Evolutionary conservation across 2,329 filamentous ascomycete genomes (phyloP).

Genomic region (Phyllosticta paracitricarpa): DNA sequence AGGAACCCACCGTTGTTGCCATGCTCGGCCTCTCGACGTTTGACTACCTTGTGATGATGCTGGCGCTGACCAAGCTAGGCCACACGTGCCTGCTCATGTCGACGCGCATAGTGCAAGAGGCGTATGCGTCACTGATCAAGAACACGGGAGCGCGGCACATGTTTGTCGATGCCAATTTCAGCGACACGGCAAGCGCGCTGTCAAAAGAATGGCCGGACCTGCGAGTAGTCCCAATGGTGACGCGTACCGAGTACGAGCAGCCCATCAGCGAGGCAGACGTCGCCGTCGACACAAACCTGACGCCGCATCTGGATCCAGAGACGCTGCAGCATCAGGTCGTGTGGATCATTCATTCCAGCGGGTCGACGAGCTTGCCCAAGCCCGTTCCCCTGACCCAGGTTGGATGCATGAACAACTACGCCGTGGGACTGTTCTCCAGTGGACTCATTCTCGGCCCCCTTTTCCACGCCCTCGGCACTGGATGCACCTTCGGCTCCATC

Average conservation of each 20-base stretch:
- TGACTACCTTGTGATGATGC: slow-evolving; percentile 44
- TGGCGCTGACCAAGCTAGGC: slow-evolving; percentile 46
- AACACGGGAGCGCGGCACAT: slow-evolving; percentile 17
- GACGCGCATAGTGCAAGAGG: slow-evolving; percentile 42
- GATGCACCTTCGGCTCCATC: slow-evolving; percentile 4
- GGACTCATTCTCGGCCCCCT: slow-evolving; percentile 8
- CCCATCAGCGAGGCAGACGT: slow-evolving; percentile 11
- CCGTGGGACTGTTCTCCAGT: slow-evolving; percentile 3
- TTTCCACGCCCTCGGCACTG: slow-evolving; percentile 7
- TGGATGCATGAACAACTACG: slow-evolving; percentile 8
- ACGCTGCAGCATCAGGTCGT: slow-evolving; percentile 21
- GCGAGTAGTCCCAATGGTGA: slow-evolving; percentile 21
- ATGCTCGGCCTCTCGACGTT: slow-evolving; percentile 45
- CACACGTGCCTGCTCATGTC: slow-evolving; percentile 47
- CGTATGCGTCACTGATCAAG: slow-evolving; percentile 36
- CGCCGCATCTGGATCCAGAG: slow-evolving; percentile 19
- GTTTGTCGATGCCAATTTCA: slow-evolving; percentile 17
- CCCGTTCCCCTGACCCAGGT: slow-evolving; percentile 50
- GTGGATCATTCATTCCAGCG: slow-evolving; percentile 41
- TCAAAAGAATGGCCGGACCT: slow-evolving; percentile 15
- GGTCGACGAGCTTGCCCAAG: slow-evolving; percentile 54
- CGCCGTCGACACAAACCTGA: slow-evolving; percentile 16
- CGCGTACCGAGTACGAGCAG: background rate
- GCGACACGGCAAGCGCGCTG: slow-evolving; percentile 22
- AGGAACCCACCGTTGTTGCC: slow-evolving; percentile 28